Percentiles rank a stretch among this genome's conserved stretches.
Conservation (phyloP, 2,329 filamentous ascomycete genomes). For the Neoarthrinium moseri region DNA sequence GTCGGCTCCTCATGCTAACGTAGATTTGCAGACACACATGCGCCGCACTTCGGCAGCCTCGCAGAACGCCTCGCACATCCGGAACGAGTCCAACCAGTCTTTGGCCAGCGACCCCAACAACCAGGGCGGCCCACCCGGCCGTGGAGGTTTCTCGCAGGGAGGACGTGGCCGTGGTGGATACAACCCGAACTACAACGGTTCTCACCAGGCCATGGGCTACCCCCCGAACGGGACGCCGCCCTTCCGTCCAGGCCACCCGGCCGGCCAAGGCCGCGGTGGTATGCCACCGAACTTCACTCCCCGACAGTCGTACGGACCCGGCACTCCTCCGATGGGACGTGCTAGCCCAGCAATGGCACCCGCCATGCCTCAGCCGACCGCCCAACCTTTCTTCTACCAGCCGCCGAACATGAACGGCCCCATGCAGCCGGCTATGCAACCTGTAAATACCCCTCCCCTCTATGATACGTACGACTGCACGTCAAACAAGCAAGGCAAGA, state of each 20-base stretch:
- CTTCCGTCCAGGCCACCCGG: constrained; percentile 38
- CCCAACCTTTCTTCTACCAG: constrained; percentile 61
- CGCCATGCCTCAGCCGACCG: constrained; percentile 63
- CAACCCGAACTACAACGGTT: constrained; percentile 47
- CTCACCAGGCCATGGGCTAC: constrained; percentile 44
- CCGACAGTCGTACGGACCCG: constrained; percentile 34
- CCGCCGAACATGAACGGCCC: constrained; percentile 58
- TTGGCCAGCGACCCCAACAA: constrained; percentile 72
- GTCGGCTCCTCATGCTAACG: constrained; percentile 24
- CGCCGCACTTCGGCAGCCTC: constrained; percentile 53
- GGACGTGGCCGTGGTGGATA: constrained; percentile 51
- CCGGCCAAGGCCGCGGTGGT: constrained; percentile 46
- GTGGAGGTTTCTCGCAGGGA: constrained; percentile 51
- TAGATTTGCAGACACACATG: constrained; percentile 54
- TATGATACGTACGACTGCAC: constrained; percentile 28
- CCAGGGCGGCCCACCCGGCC: constrained; percentile 50
- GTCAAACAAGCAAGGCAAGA: constrained; percentile 41
- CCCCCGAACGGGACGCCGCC: constrained; percentile 35
- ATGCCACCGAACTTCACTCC: constrained; percentile 45
- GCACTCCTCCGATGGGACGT: constrained; percentile 43
- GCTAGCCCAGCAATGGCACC: constrained; percentile 45
- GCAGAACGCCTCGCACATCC: constrained; percentile 10
- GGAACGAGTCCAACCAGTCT: constrained; percentile 60
- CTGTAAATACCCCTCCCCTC: constrained; percentile 44
- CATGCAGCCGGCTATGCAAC: constrained; percentile 60